Evolutionary conservation across 805 yeast genomes (phyloP), one percentile per base, ranked within the genome.

Genomic region (Wickerhamiella brachini): DNA sequence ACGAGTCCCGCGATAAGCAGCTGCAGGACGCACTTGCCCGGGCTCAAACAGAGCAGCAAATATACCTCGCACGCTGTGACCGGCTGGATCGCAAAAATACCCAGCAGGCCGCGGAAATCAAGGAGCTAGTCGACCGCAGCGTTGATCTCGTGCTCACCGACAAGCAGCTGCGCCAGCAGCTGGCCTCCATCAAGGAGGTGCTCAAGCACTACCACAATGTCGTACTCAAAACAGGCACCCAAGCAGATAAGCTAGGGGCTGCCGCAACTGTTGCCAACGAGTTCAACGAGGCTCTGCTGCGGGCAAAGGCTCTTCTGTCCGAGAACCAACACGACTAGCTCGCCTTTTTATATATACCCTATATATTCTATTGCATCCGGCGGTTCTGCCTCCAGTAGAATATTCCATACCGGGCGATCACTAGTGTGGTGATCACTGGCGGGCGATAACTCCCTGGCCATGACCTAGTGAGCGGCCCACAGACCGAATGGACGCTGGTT

Each of bases 1-100:
- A 47, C 44, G 52, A 51, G 39, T 47, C 52, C 15, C 51, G 49
- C 20, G 53, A 53, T 15, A 41, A 24, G 12, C 50, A 51, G 43
- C 45, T 51, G 31, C 18, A 17, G 31, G 45, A 47, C 12, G 51
- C 47, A 18, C 45, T 47, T n/a, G 46, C 37, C 21, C 38, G 23
- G 10, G n/a, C 23, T 20, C 22, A 20, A 7, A 13, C 23, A n/a
- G 47, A 45, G 23, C 21, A 45, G 23, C 39, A 45, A 20, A 45
- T 45, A 10, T 45, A 45, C 24, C 47, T 45, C 3, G 47, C 47
- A 4, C 37, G 47, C 22, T 45, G 47, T 20, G 47, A 45, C 7
- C 38, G 39, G 24, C 47, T 45, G 17, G 20, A 24, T 5, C 6
- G 12, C 15, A 45, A n/a, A 17, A 45, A 24, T 10, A 34, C 21